Conservation (phyloP, 306 rosid genomes). For the Acacia acuminata region DNA sequence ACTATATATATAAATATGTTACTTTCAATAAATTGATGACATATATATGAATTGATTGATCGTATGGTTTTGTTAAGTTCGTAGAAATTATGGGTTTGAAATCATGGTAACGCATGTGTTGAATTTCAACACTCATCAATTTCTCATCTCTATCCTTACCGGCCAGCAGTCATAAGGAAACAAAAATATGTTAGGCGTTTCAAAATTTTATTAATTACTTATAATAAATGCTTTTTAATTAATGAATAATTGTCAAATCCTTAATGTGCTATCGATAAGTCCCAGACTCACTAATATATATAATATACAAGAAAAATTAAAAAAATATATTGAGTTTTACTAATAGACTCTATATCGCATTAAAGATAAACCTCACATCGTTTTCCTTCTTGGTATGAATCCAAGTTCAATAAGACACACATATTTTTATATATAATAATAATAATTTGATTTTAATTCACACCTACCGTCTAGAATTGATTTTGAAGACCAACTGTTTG, state of each 20-base stretch:
- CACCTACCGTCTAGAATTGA: too few relatives aligned
- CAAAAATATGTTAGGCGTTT: too few relatives aligned
- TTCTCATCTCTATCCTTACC: background rate
- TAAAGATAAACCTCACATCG: background rate
- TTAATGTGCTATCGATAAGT: background rate
- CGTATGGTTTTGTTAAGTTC: background rate
- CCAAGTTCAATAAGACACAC: background rate
- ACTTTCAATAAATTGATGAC: background rate
- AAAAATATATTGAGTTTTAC: too few relatives aligned
- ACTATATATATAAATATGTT: too few relatives aligned
- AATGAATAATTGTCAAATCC: too few relatives aligned
- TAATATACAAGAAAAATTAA: too few relatives aligned
- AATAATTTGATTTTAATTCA: too few relatives aligned
- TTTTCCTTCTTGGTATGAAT: background rate
- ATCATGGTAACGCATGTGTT: background rate
- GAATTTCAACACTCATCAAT: background rate
- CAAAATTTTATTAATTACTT: background rate
- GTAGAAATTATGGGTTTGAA: too few relatives aligned
- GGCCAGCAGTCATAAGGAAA: too few relatives aligned
- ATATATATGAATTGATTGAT: background rate
- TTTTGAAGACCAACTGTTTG: too few relatives aligned
- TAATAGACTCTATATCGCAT: background rate
- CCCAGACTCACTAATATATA: background rate
- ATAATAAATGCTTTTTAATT: background rate
- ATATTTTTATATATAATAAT: background rate